Conservation (phyloP, 129 eudicot species). For the Flaveria robusta region DNA sequence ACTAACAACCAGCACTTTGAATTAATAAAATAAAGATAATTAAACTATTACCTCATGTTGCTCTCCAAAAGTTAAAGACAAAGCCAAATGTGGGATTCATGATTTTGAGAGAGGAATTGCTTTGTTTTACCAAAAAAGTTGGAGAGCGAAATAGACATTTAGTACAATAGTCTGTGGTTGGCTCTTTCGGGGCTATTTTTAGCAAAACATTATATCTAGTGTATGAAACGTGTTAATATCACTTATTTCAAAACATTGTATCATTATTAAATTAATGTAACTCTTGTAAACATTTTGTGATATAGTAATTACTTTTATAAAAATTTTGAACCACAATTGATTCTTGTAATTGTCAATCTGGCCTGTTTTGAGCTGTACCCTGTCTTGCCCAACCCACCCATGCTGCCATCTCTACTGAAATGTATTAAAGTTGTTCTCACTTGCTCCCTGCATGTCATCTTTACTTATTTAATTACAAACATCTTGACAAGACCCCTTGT, state of each 20-base stretch:
- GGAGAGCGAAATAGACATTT: background rate
- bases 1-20: background rate
- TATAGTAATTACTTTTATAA: background rate
- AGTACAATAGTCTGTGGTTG: background rate
- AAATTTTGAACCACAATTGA: background rate
- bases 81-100: background rate
- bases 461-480: background rate
- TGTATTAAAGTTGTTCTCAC: conserved; percentile 9
- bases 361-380: background rate
- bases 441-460: conserved; percentile 16
- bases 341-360: background rate
- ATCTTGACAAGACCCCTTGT: conserved; percentile 1
- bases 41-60: background rate
- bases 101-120: background rate
- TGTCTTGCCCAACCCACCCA: background rate
- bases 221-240: background rate
- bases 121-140: background rate
- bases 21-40: background rate
- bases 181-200: background rate
- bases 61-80: background rate
- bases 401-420: conserved; percentile 4
- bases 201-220: background rate
- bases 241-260: background rate
- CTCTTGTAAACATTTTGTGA: background rate
- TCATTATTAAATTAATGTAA: background rate